Evolutionary conservation across 352 stramenopile species (phyloP).

Genomic region (Globisporangium lucens): DNA sequence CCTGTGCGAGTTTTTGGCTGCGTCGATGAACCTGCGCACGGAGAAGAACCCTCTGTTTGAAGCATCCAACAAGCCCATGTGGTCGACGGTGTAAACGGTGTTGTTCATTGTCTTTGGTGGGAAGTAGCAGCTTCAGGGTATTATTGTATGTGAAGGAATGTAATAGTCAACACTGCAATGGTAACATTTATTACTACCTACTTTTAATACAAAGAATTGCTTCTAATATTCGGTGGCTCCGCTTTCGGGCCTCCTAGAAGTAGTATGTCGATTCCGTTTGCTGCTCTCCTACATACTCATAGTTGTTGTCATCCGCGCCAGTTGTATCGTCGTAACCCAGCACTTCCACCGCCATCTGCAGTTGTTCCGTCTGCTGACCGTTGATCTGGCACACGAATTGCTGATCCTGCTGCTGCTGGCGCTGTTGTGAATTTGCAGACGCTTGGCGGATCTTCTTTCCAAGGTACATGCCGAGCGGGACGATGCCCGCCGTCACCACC

Average conservation of each 20-base stretch:
- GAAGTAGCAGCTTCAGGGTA: neutral
- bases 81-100: constrained; percentile 39
- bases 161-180: neutral
- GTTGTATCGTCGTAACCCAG: neutral
- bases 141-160: neutral
- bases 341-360: neutral
- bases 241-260: neutral
- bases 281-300: constrained; percentile 9
- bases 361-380: neutral
- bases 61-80: constrained; percentile 44
- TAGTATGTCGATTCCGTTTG: constrained; percentile 7
- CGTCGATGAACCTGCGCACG: constrained; percentile 53
- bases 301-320: neutral
- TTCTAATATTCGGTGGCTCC: too few species aligned
- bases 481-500: neutral
- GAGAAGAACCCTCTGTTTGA: constrained; percentile 47
- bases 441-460: constrained; percentile 11
- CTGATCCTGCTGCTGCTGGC: constrained; percentile 7
- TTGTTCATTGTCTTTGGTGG: neutral
- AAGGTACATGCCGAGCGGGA: constrained; percentile 10
- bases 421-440: neutral
- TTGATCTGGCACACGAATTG: constrained; percentile 1
- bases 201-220: neutral
- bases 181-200: neutral
- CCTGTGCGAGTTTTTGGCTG: constrained; percentile 43